Base-by-base conservation (phyloP, 495 filamentous ascomycete genomes). In the Trichoderma erinaceum region DNA sequence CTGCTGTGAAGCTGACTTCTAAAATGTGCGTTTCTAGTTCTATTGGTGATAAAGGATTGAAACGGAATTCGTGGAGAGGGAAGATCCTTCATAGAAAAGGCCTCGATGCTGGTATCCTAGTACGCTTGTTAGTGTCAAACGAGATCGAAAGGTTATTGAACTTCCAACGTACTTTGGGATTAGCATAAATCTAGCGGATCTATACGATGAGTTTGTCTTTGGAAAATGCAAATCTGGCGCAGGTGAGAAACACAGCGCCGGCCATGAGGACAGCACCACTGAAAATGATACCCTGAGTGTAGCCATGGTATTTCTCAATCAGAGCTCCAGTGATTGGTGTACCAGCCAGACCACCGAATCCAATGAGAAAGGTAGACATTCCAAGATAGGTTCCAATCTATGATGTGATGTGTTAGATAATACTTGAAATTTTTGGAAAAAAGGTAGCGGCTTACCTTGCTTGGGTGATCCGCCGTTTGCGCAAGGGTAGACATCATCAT, bases 331-430 rank as follows among this genome's bases (percentile, higher is more conserved):
- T 61, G 12, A 61, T 61, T 32, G 56, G 56, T 13, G 56, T 61
- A 8, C 56, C 56, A 5, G 16, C 56, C 27, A 61, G 13, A 11
- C 23, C 56, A 15, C 56, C 56, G 29, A 61, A 61, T 32, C 56
- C 56, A 10, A 61, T 61, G 27, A 61, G 56, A 61, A 61, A 61
- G 16, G 56, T 61, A 7, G 56, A 61, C 56, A 61, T 61, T 15
- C 56, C 56, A 18, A 61, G 12, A 32, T 61, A 61, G 2, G 56
- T 61, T 61, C 56, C 56, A 32, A 61, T 61, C 56, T 61, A 32
- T 27, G 16, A 16, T 27, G 1, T 27, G 16, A 16, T 27, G 1
- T 4, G 56, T 61, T 32, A 61, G 56, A 15, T 13, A 29, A 0
- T 11, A 13, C 56, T 15, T 61, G 27, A 2, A 3, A 7, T 13